Base-by-base conservation (phyloP, 768 basidiomycete species). In the Suillus variegatus region DNA sequence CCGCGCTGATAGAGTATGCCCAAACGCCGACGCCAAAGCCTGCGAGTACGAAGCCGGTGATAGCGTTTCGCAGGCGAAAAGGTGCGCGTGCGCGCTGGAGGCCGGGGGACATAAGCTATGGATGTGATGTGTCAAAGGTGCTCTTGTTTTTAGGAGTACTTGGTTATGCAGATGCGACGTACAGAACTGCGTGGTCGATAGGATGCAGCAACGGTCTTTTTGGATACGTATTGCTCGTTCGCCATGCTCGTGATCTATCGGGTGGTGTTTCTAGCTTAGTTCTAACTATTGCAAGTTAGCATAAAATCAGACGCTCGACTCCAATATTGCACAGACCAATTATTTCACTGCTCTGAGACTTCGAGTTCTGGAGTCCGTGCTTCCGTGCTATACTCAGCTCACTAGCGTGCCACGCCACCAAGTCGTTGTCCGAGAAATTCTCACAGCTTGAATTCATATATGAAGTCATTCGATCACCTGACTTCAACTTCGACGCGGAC, bases 1-100 rank as follows among this genome's bases (percentile, higher is more conserved):
- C 95, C 36, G 95, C 95, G 38, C 88, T 86, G 73, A 99, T 97
- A 20, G 95, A 95, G 79, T 98, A 99, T 5, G 88, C 83, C 87
- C 94, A 99, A 10, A 97, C 88, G 35, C 89, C 91, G 16, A 87
- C 84, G 36, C 87, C 89, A 74, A 97, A 96, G 0, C 84, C 83
- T 35, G 87, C 84, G 52, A 98, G 83, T 3, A 82, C 72, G 54
- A 88, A 67, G 9, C 96, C 97, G 0, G 91, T 93, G 57, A 97
- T 44, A 20, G 89, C 86, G 75, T 99, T 99, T 69, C 84, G 85
- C 47, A 91, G 47, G 40, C 87, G 86, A 78, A 91, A 99, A 14
- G 93, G 96, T 67, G 85, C 86, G 22, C 97, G 88, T 4, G 97
- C 97, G 64, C 97, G 91, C 76, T 86, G 80, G 52, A 99, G 86